phyloP scores from a whole-genome alignment of 2,329 filamentous ascomycete species.

The Coniochaeta prunicola region DNA sequence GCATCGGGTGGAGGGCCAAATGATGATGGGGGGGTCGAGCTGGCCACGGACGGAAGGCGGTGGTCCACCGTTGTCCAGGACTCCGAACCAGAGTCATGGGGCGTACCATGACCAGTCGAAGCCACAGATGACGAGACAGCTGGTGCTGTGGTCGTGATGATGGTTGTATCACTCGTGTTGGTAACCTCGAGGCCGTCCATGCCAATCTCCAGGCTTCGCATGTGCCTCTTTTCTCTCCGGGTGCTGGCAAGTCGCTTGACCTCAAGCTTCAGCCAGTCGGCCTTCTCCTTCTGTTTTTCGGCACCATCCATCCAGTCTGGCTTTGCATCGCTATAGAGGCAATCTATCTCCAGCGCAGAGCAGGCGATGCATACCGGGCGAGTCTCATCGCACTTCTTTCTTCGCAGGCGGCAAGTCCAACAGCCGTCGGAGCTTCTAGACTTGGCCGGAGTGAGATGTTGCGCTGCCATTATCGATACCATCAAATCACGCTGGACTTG shows the following conservation, averaged over 20 bases:
- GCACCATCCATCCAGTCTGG: slow-evolving; percentile 53
- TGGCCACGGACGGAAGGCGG: not conserved
- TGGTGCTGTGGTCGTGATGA: not conserved
- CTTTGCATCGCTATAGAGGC: slow-evolving; percentile 43
- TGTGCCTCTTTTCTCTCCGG: slow-evolving; percentile 40
- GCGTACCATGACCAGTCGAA: slow-evolving; percentile 6
- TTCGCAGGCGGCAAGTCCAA: slow-evolving; percentile 54
- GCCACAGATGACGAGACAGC: not conserved
- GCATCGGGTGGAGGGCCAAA: not conserved
- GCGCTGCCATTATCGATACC: not conserved
- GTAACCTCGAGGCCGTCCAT: slow-evolving; percentile 18
- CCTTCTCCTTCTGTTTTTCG: slow-evolving; percentile 39
- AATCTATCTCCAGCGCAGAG: slow-evolving; percentile 46
- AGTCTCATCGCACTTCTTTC: slow-evolving; percentile 54
- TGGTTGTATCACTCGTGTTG: slow-evolving; percentile 8
- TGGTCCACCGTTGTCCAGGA: not conserved
- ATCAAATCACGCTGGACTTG: not conserved
- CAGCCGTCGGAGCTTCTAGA: slow-evolving; percentile 41
- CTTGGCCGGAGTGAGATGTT: slow-evolving; percentile 11
- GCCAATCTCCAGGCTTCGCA: slow-evolving; percentile 29
- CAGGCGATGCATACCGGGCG: slow-evolving; percentile 45
- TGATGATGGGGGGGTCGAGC: slow-evolving; percentile 3
- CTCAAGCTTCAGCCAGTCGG: slow-evolving; percentile 46
- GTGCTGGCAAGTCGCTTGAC: slow-evolving; percentile 46
- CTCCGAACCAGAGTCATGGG: not conserved